Conservation (phyloP, 225 moss, liverwort and hornwort genomes). For the Marchantia paleacea region DNA sequence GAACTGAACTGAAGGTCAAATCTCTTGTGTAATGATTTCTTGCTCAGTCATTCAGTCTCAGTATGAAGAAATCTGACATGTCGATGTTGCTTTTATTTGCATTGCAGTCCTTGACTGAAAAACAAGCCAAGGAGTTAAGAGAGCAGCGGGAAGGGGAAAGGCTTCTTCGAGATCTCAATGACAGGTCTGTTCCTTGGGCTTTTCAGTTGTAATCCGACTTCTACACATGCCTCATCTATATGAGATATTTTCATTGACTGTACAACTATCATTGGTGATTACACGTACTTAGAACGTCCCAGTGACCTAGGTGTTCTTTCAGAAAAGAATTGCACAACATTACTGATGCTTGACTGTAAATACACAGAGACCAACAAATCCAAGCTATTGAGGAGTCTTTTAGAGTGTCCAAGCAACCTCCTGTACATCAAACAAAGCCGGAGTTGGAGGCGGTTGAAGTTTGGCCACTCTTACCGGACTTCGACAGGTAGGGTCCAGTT, state of each 20-base stretch:
- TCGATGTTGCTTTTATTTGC: not conserved
- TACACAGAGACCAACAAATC: constrained; percentile 87
- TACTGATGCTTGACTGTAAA: not conserved
- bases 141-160: constrained; percentile 91
- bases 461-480: constrained; percentile 79
- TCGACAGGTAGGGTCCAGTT: constrained; percentile 56
- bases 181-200: constrained; percentile 45
- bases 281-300: too few relatives aligned
- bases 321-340: too few relatives aligned
- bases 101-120: constrained; percentile 84
- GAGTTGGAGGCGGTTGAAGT: constrained; percentile 80
- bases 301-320: not conserved
- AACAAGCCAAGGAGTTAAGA: constrained; percentile 92
- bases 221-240: too few relatives aligned
- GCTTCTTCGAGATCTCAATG: constrained; percentile 63
- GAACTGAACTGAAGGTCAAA: too few relatives aligned
- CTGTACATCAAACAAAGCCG: constrained; percentile 91
- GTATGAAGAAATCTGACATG: not conserved
- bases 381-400: constrained; percentile 92
- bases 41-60: not conserved
- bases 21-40: not conserved
- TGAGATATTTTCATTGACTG: too few relatives aligned
- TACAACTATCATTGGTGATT: too few relatives aligned
- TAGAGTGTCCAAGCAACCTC: constrained; percentile 69
- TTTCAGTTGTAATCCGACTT: too few relatives aligned